Evolutionary conservation across 306 rosid species (phyloP).

Genomic region (Alnus rubra): DNA sequence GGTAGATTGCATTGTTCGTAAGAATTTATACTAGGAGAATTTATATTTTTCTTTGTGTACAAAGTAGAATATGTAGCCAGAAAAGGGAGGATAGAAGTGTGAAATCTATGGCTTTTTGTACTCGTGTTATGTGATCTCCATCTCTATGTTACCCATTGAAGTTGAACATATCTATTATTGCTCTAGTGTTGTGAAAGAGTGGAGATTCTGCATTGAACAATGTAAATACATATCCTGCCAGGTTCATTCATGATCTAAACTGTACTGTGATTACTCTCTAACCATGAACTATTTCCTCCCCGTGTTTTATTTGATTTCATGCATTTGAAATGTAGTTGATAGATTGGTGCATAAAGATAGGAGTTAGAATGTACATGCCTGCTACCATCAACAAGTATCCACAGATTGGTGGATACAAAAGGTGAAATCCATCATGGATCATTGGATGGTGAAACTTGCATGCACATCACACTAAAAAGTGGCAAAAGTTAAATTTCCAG

Average conservation of each 20-base stretch:
- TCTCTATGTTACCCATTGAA: background rate
- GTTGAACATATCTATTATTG: constrained; percentile 21
- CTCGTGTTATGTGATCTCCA: constrained; percentile 13
- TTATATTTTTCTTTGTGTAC: constrained; percentile 53
- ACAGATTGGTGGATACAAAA: no score
- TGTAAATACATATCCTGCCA: constrained; percentile 36
- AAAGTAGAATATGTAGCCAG: constrained; percentile 39
- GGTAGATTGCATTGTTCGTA: constrained; percentile 20
- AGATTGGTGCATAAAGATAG: background rate
- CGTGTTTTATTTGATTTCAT: background rate
- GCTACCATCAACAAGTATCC: no score
- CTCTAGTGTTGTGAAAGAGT: constrained; percentile 8
- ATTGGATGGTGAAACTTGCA: no score
- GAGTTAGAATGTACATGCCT: background rate
- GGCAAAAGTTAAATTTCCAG: no score
- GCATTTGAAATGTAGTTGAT: background rate
- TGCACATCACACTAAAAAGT: no score
- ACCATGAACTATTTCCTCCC: background rate
- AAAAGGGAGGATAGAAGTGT: constrained; percentile 23
- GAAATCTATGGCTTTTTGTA: constrained; percentile 32
- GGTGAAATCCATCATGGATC: no score
- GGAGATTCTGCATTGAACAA: constrained; percentile 17
- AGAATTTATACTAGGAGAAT: constrained; percentile 11
- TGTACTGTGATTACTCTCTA: background rate
- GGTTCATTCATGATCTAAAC: constrained; percentile 16